These are phyloP conservation scores for Aspergillus luchuensis DNA, from an alignment of 2,329 filamentous ascomycete genomes.

Conservation along the genomic window DNA sequence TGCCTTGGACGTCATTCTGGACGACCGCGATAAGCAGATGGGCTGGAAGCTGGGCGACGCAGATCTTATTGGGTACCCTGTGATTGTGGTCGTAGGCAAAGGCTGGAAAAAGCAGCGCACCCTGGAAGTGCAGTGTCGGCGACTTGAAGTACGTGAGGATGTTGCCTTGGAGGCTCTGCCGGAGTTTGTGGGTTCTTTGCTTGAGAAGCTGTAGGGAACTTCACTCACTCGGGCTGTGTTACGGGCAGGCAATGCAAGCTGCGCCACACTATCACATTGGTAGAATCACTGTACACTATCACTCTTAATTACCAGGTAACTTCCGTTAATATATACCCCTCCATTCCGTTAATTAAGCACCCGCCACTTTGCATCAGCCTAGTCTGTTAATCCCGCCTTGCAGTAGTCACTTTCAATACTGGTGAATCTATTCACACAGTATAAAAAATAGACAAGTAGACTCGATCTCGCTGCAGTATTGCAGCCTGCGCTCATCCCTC, in stretches of 20 bases:
- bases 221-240: background rate
- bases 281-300: conserved; percentile 10
- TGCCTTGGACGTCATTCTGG: conserved; percentile 67
- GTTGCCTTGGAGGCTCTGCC: conserved; percentile 57
- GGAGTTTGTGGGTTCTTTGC: conserved; percentile 49
- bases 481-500: no score
- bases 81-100: conserved; percentile 77
- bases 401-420: background rate
- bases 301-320: background rate
- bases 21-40: conserved; percentile 70
- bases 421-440: no score
- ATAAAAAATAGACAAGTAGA: no score
- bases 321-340: conserved; percentile 1
- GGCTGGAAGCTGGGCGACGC: conserved; percentile 90
- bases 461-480: no score
- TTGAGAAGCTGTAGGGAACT: conserved; percentile 52
- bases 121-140: conserved; percentile 80
- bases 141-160: conserved; percentile 61
- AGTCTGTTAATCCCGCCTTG: background rate
- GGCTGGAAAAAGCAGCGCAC: conserved; percentile 60
- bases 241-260: background rate
- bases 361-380: background rate
- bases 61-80: conserved; percentile 83
- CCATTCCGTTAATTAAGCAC: background rate
- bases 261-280: conserved; percentile 11